Conservation (phyloP, 176 grass and related monocot species). For the Carex kokanica region DNA sequence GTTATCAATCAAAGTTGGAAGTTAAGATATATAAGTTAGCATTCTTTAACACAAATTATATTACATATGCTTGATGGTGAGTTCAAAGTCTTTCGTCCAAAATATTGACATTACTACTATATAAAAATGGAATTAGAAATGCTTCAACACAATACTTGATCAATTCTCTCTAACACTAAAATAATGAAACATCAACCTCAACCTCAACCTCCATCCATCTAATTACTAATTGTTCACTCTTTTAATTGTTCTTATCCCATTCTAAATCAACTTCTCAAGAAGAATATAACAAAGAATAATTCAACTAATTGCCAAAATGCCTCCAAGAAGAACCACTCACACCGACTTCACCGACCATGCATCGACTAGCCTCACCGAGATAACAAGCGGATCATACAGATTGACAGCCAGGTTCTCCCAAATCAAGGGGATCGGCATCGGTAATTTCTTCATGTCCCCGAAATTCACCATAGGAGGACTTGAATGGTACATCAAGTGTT, state of each 20-base stretch:
- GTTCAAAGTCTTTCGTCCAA: slow-evolving; percentile 12
- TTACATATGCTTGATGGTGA: background rate
- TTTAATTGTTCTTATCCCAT: background rate
- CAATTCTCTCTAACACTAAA: background rate
- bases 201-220: background rate
- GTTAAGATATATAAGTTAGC: background rate
- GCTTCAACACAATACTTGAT: background rate
- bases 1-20: background rate
- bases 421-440: slow-evolving; percentile 16
- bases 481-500: slow-evolving; percentile 26
- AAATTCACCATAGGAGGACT: slow-evolving; percentile 22
- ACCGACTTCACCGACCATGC: slow-evolving; percentile 18
- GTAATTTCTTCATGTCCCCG: slow-evolving; percentile 17
- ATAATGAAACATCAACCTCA: slow-evolving; percentile 5
- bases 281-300: background rate
- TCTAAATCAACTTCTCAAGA: background rate
- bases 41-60: background rate
- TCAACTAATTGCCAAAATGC: background rate
- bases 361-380: slow-evolving; percentile 8
- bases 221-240: background rate
- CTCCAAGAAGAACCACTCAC: background rate
- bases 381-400: slow-evolving; percentile 17
- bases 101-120: background rate
- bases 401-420: background rate
- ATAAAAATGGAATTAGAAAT: background rate